A percentile compares a stretch with the other conserved stretches of the same genome.
phyloP scores from a whole-genome alignment of 768 basidiomycete genomes.

The Amanita thiersii region DNA sequence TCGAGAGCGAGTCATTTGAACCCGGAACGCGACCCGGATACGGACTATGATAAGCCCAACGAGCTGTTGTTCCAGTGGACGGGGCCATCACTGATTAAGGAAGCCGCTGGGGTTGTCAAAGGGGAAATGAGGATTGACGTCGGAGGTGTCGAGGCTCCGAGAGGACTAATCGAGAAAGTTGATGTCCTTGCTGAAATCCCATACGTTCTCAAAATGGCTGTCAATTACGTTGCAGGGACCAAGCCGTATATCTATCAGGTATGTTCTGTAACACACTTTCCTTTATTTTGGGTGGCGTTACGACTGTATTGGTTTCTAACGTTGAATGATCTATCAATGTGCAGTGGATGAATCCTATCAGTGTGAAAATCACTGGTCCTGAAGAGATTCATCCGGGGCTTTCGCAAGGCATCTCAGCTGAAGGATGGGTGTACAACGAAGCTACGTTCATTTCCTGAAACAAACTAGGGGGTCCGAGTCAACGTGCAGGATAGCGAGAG shows the following conservation, averaged over 20 bases:
- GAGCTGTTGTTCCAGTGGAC: conserved; percentile 73
- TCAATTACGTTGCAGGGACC: conserved; percentile 88
- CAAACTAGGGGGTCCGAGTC: neutral
- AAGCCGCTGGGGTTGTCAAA: conserved; percentile 42
- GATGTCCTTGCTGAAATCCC: conserved; percentile 96
- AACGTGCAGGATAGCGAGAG: neutral
- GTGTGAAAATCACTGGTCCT: conserved; percentile 34
- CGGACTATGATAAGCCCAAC: conserved; percentile 70
- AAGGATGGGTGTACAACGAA: conserved; percentile 79
- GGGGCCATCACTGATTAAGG: conserved; percentile 51
- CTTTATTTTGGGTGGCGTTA: conserved; percentile 2
- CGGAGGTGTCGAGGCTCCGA: conserved; percentile 47
- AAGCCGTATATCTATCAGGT: conserved; percentile 96
- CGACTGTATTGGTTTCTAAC: conserved; percentile 4
- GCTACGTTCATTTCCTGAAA: conserved; percentile 77
- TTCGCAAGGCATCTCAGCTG: conserved; percentile 36
- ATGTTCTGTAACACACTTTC: conserved; percentile 22
- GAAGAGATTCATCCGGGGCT: conserved; percentile 30
- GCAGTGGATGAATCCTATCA: conserved; percentile 43
- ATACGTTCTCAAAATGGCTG: conserved; percentile 82
- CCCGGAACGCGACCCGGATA: conserved; percentile 61
- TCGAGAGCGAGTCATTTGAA: conserved; percentile 64
- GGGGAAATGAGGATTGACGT: conserved; percentile 52
- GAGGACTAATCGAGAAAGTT: conserved; percentile 85
- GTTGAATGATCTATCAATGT: conserved; percentile 4